phyloP scores from a whole-genome alignment of 441 rosid genomes.

The Kokia cookei region DNA sequence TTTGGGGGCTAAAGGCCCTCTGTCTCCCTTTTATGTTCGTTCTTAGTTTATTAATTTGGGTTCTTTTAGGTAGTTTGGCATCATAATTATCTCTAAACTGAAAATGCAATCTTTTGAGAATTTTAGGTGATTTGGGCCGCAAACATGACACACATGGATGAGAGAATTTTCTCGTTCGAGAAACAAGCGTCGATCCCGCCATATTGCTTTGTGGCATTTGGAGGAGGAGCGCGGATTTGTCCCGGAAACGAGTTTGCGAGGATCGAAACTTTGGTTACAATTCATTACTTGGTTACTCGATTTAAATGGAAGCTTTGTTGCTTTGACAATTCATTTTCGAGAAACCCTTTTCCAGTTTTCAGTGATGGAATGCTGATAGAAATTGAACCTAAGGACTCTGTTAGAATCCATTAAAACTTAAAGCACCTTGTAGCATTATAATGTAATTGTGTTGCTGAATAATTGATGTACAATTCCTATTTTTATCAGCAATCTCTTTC shows the following conservation, averaged over 20 bases:
- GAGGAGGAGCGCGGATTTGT: slow-evolving; percentile 40
- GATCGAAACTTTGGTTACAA: slow-evolving; percentile 28
- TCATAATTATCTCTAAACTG: background rate
- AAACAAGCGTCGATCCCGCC: slow-evolving; percentile 11
- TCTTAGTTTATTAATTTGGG: no score
- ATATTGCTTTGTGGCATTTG: slow-evolving; percentile 37
- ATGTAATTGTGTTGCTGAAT: background rate
- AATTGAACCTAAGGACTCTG: slow-evolving; percentile 12
- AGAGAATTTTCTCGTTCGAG: slow-evolving; percentile 34
- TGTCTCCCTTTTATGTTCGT: no score
- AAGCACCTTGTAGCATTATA: background rate
- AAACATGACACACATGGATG: slow-evolving; percentile 36
- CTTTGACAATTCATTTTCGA: slow-evolving; percentile 18
- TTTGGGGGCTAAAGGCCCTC: no score
- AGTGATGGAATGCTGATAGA: slow-evolving; percentile 24
- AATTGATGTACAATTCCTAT: background rate
- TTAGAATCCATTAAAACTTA: background rate
- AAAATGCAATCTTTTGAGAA: background rate
- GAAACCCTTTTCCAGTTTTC: slow-evolving; percentile 37
- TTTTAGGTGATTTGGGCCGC: slow-evolving; percentile 37
- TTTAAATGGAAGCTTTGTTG: slow-evolving; percentile 25
- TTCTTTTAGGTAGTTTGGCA: no score
- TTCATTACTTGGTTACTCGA: slow-evolving; percentile 28
- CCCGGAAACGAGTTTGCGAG: slow-evolving; percentile 48
- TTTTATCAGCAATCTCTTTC: no score